Conservation (phyloP, 2,329 filamentous ascomycete genomes). For the Trichoderma breve region DNA sequence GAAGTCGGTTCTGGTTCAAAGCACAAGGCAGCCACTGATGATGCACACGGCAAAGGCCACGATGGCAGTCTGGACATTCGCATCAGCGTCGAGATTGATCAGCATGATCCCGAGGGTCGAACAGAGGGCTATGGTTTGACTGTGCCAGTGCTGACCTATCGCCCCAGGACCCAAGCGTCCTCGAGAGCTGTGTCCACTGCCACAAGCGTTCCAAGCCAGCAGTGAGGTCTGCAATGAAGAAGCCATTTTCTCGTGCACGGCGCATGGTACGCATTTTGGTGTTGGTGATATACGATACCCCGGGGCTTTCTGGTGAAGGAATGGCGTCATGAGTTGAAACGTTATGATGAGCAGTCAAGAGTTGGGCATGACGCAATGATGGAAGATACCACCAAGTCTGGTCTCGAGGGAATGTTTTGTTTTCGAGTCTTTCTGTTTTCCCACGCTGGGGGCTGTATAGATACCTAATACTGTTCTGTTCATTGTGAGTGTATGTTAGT, state of each 20-base stretch:
- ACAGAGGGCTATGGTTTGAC: conserved; percentile 83
- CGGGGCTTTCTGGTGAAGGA: neutral
- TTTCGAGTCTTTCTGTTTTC: neutral
- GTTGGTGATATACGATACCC: conserved; percentile 2
- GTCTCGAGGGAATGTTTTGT: neutral
- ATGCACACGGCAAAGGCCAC: conserved; percentile 54
- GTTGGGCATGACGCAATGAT: neutral
- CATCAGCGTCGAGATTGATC: conserved; percentile 83
- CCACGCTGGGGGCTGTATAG: neutral
- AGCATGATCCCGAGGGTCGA: conserved; percentile 74
- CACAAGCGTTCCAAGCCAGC: conserved; percentile 16
- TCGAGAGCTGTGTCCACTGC: conserved; percentile 25
- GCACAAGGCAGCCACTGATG: conserved; percentile 66
- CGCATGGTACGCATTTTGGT: neutral
- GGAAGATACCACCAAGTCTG: neutral
- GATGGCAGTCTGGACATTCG: conserved; percentile 73
- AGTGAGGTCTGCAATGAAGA: neutral
- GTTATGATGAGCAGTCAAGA: neutral
- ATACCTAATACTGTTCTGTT: conserved; percentile 12
- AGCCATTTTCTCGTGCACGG: neutral
- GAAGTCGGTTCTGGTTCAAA: conserved; percentile 75
- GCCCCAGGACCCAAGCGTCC: conserved; percentile 23
- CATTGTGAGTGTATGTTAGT: neutral
- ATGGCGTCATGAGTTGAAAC: neutral
- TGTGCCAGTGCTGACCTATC: conserved; percentile 65